A percentile compares a stretch with the other conserved stretches of the same genome.
phyloP scores from a whole-genome alignment of 192 early-diverging fungal species.

The Kickxella alabastrina region DNA sequence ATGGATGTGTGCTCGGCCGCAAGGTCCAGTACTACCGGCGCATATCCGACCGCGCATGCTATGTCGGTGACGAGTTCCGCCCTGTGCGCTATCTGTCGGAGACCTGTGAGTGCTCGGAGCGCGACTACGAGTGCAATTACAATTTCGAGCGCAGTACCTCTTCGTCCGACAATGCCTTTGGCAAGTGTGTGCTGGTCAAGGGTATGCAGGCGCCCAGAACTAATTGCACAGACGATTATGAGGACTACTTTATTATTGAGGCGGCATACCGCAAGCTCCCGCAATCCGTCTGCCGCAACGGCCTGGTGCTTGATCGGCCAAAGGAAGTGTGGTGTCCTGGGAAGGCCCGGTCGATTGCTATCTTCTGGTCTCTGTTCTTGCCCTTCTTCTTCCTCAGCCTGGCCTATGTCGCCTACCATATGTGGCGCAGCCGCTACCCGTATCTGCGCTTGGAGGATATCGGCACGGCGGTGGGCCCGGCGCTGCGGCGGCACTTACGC shows the following conservation, averaged over 20 bases:
- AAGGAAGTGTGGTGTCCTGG: constrained; percentile 67
- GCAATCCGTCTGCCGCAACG: constrained; percentile 76
- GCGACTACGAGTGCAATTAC: constrained; percentile 90
- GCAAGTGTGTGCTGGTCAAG: constrained; percentile 63
- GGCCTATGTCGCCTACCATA: constrained; percentile 37
- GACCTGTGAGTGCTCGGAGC: constrained; percentile 69
- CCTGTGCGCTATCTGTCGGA: constrained; percentile 54
- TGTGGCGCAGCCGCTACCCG: constrained; percentile 40
- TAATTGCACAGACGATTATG: constrained; percentile 52
- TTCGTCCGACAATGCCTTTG: constrained; percentile 12
- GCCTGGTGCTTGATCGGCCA: constrained; percentile 55
- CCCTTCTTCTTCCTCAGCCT: constrained; percentile 28
- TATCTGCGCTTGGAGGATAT: constrained; percentile 47
- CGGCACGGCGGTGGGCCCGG: constrained; percentile 22
- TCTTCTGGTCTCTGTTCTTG: constrained; percentile 39
- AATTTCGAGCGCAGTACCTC: constrained; percentile 67
- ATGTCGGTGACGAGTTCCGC: constrained; percentile 66
- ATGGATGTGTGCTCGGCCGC: constrained; percentile 63
- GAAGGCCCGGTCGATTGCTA: constrained; percentile 39
- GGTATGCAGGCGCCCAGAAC: constrained; percentile 55
- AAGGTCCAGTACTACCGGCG: constrained; percentile 70
- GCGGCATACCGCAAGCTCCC: constrained; percentile 87
- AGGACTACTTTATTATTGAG: constrained; percentile 66
- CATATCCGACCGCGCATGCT: constrained; percentile 64
- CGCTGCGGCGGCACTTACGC: constrained; percentile 16